phyloP scores from a whole-genome alignment of 306 rosid genomes.

The Vigna angularis region DNA sequence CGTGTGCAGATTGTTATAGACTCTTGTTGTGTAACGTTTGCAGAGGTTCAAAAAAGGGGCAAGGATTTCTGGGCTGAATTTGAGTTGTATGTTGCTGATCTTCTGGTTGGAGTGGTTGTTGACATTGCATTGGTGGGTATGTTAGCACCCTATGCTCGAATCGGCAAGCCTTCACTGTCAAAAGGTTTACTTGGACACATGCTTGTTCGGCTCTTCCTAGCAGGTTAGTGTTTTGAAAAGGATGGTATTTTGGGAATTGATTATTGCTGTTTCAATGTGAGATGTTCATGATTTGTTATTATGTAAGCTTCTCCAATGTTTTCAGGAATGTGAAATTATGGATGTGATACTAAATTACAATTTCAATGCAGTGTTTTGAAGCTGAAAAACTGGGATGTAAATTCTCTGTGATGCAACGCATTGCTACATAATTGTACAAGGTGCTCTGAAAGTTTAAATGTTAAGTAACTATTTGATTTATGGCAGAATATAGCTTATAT shows the following conservation, averaged over 20 bases:
- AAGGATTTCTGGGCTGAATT: conserved; percentile 91
- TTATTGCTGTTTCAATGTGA: neutral
- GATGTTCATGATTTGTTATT: neutral
- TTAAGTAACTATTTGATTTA: conserved; percentile 18
- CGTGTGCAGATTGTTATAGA: conserved; percentile 83
- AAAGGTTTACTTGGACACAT: conserved; percentile 79
- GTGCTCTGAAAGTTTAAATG: conserved; percentile 46
- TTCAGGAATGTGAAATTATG: conserved; percentile 32
- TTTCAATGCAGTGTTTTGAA: conserved; percentile 83
- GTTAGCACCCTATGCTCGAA: conserved; percentile 92
- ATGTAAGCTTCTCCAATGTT: conserved; percentile 19
- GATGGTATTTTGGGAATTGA: conserved; percentile 16
- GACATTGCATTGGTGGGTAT: conserved; percentile 91
- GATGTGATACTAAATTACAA: conserved; percentile 35
- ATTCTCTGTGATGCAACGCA: conserved; percentile 73
- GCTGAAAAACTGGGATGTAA: conserved; percentile 91
- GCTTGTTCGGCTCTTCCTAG: conserved; percentile 89
- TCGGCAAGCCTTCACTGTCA: conserved; percentile 70
- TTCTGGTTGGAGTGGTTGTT: conserved; percentile 86
- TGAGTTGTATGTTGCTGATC: conserved; percentile 92
- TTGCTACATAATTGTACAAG: conserved; percentile 84
- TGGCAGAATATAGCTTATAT: conserved; percentile 22
- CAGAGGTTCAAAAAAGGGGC: conserved; percentile 91
- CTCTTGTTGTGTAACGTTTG: conserved; percentile 95
- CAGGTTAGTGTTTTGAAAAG: conserved; percentile 60